Base-by-base conservation (phyloP, 83 land plant species). In the Thuja plicata region DNA sequence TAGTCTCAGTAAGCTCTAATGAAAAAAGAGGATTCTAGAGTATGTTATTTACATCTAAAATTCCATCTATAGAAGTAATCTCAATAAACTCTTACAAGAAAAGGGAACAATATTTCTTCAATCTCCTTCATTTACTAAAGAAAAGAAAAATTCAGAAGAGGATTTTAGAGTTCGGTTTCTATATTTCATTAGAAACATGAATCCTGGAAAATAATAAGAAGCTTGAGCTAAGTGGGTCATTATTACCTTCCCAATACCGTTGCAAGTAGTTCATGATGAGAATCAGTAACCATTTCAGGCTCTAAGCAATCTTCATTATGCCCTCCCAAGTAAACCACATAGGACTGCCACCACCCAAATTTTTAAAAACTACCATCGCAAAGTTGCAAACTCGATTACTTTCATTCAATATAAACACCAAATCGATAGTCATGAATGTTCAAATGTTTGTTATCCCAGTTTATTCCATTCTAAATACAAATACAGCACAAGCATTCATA, bases 261-360 rank as follows among this genome's bases (percentile, higher is more conserved):
- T 34, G 40, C 91, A 66, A 90, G 78, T 30, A 90, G 87, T 77
- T 90, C 89, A 46, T 82, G 45, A 43, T 90, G 91, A 66, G 87
- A 70, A 52, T 88, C 87, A 13, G 83, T 52, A 8, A 40, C 43
- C 52, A 9, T 3, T 37, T 82, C 40, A n/a, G 13, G 40, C 15
- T 88, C 87, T 15, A 19, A 38, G 21, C 27, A 10, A 9, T 62
- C 48, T 21, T n/a, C 87, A 21, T 52, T 11, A 81, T 90, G 91
- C 12, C 37, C 91, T 50, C 91, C 91, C 46, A 90, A 84, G 84
- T 90, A 90, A 34, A 90, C 91, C 21, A 90, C 85, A 73, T 90
- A 90, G 3, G 91, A 84, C 91, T 90, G 78, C 50, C 37, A 87
- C 35, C 74, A 66, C 30, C 32, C 73, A 66, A 32, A 66, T 27